Base-by-base conservation (phyloP, 2,329 filamentous ascomycete genomes). In the Aspergillus sp. region DNA sequence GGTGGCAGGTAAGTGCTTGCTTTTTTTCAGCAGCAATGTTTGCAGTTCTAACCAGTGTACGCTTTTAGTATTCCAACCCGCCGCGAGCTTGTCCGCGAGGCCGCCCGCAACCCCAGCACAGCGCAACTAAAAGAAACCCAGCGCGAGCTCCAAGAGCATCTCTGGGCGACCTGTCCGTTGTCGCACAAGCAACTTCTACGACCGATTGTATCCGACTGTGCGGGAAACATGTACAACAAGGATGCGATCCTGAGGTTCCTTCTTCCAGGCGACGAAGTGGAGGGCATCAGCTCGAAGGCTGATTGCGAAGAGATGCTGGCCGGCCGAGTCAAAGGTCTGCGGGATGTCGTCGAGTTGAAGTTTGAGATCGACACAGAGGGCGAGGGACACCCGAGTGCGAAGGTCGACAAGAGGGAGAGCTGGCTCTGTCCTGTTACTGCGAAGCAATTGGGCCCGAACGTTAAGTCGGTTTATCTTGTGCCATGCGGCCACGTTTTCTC, bases 401-500 rank as follows among this genome's bases (percentile, higher is more conserved):
- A 70, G 49, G 70, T 65, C 46, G 70, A 67, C 48, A 77, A 73
- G 59, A 74, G 72, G 9, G 84, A 88, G 67, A 83, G 81, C 57
- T 93, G 88, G 84, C 84, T 91, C 27, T 99, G 95, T 69, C 93
- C 93, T 0, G 84, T 98, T 55, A 96, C 93, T 2, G 85, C 90
- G 67, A 96, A 96, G 72, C 87, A 90, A 71, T 77, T 99, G 23
- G 95, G 95, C 0, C 87, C 92, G 0, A 82, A 82, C 5, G 87
- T 88, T 15, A 93, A 89, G 74, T 83, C 91, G 0, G 91, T 96
- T 1, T 99, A 98, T 68, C 69, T 99, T 3, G 90, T 98, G 4
- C 95, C 95, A 0, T 99, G 95, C 68, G 96, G 95, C 0, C 96
- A 99, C 79, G 93, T 91, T 0, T 98, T 98, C 75, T 88, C 91